Percentiles rank a stretch among this genome's conserved stretches.
Conservation (phyloP, 192 early-diverging fungal species). For the Rhizoclosmatium globosum region DNA sequence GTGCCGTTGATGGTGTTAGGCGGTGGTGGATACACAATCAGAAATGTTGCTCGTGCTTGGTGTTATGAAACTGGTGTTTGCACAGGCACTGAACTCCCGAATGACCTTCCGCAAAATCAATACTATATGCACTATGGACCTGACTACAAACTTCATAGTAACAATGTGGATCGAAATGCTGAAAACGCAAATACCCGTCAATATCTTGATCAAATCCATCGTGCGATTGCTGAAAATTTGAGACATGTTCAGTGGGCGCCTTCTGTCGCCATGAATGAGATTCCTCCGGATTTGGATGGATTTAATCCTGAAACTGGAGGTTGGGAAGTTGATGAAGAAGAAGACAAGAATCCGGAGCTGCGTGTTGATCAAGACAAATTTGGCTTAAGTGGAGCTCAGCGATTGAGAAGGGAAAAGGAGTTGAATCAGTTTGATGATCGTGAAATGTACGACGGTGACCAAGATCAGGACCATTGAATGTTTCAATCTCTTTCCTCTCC, state of each 20-base stretch:
- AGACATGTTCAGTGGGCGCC: conserved; percentile 76
- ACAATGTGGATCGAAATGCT: conserved; percentile 76
- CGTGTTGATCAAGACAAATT: conserved; percentile 44
- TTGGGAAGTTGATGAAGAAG: conserved; percentile 48
- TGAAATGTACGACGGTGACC: conserved; percentile 54
- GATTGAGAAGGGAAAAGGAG: conserved; percentile 43
- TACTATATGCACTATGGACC: conserved; percentile 93
- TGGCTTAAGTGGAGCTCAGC: conserved; percentile 12
- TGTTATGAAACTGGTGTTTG: conserved; percentile 92
- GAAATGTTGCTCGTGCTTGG: conserved; percentile 92
- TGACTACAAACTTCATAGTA: conserved; percentile 84
- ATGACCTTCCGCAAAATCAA: conserved; percentile 84
- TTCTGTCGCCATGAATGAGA: conserved; percentile 84
- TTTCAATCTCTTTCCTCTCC: too few species aligned
- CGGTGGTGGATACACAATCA: conserved; percentile 97
- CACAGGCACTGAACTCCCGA: conserved; percentile 74
- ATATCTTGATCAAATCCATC: conserved; percentile 80
- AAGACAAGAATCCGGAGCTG: conserved; percentile 49
- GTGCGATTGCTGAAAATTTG: conserved; percentile 69
- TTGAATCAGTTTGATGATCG: conserved; percentile 42
- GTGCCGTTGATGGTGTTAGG: conserved; percentile 93
- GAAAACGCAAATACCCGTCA: conserved; percentile 85
- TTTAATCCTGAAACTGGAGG: conserved; percentile 44
- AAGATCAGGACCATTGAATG: conserved; percentile 44
- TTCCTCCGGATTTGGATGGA: conserved; percentile 58